These are phyloP conservation scores for Amanita pseudoporphyria DNA, from an alignment of 768 basidiomycete species.

Conservation along the genomic window DNA sequence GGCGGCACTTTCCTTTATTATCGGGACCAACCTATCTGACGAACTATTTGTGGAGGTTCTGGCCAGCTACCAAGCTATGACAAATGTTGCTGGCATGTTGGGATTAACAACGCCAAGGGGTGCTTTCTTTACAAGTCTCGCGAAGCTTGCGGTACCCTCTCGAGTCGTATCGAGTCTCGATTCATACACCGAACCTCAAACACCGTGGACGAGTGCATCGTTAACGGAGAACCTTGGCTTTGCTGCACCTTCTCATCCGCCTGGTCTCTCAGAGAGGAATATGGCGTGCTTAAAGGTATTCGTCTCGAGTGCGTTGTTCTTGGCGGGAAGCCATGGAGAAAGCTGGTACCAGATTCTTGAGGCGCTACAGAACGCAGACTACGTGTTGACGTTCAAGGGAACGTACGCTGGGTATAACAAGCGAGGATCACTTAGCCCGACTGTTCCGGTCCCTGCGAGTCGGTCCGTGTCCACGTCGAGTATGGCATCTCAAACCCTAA, in stretches of 20 bases:
- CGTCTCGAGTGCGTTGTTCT: conserved; percentile 64
- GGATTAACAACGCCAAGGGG: conserved; percentile 81
- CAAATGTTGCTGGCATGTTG: conserved; percentile 86
- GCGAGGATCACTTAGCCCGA: conserved; percentile 22
- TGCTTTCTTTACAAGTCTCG: conserved; percentile 82
- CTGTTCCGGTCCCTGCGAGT: conserved; percentile 21
- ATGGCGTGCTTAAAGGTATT: conserved; percentile 84
- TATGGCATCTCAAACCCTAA: conserved; percentile 4
- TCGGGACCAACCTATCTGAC: conserved; percentile 86
- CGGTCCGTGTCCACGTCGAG: conserved; percentile 29
- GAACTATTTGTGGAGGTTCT: conserved; percentile 86
- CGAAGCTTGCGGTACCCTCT: conserved; percentile 90
- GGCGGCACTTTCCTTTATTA: conserved; percentile 81
- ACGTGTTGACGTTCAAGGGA: conserved; percentile 67
- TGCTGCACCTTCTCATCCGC: conserved; percentile 41
- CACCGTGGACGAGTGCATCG: conserved; percentile 48
- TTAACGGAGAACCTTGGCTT: conserved; percentile 66
- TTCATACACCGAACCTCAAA: conserved; percentile 35
- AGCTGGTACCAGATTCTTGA: conserved; percentile 93
- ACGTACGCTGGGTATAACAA: conserved; percentile 21
- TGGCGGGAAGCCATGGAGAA: conserved; percentile 79
- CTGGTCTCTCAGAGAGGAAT: conserved; percentile 82
- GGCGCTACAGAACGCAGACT: conserved; percentile 89
- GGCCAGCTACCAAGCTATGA: conserved; percentile 72
- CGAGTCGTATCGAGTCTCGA: conserved; percentile 83